Evolutionary conservation across 352 stramenopile species (phyloP).

Genomic region (Blastocystis sp.): DNA sequence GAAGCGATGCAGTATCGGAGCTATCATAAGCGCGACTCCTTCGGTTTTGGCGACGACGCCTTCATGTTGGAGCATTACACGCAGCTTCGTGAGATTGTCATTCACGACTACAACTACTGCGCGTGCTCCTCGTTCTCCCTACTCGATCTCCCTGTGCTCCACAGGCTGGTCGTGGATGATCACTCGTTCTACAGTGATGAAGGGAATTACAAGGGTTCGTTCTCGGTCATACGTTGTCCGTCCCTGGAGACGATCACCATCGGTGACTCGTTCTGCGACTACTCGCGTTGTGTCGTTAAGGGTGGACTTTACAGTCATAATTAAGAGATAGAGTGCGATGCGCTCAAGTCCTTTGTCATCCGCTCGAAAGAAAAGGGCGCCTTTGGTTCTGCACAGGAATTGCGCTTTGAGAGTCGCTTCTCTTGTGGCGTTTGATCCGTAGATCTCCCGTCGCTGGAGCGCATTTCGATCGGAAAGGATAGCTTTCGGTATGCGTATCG

Average conservation of each 20-base stretch:
- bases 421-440: not conserved
- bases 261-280: not conserved
- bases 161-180: not conserved
- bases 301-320: too few relatives aligned
- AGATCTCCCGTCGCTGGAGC: not conserved
- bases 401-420: not conserved
- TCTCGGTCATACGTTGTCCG: not conserved
- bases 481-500: not conserved
- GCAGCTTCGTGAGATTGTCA: not conserved
- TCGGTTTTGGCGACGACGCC: too few relatives aligned
- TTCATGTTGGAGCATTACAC: not conserved
- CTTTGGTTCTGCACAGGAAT: not conserved
- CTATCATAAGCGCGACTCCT: too few relatives aligned
- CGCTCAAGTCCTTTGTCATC: not conserved
- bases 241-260: not conserved
- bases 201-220: not conserved
- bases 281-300: too few relatives aligned
- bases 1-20: too few relatives aligned
- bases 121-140: not conserved
- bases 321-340: not conserved
- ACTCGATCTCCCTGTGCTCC: not conserved
- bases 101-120: not conserved
- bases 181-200: not conserved
- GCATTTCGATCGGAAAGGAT: not conserved
- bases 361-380: not conserved